Evolutionary conservation across 1,139 yeast genomes (phyloP), one percentile per base, ranked within the genome.

Genomic region (Casaregolazyma lundiana): DNA sequence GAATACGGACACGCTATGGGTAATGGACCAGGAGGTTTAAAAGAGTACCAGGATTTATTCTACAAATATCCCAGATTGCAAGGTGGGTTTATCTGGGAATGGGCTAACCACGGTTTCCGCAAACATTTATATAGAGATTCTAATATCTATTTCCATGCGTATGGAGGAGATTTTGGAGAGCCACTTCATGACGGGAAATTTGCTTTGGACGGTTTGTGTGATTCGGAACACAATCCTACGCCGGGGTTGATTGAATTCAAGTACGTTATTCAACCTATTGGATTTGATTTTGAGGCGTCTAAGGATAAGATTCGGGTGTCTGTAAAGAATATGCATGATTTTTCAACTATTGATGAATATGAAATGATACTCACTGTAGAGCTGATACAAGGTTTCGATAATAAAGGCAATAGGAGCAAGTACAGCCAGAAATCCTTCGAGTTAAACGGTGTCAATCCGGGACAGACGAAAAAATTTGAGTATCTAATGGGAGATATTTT

Each of bases 31-130:
- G 70, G 70, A 2, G 56, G 58, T 4, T 36, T 65, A 37, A 53
- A 56, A 26, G 68, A 66, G 44, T 66, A 66, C 41, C 60, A 58
- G 45, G 66, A 63, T 6, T 48, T 62, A 16, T 65, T 66, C 50
- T 57, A 62, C 41, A 54, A 61, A 43, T 50, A 62, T 38, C 51
- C 50, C 2, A 50, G 61, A 8, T 47, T 62, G 17, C 70, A 65
- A 45, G 70, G 70, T n/a, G 70, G 70, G 5, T 65, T 64, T 46
- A 53, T 66, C 30, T 66, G 70, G 70, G 70, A 66, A 48, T 66
- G 70, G 70, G 65, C 65, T 7, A 65, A 65, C 45, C 70, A 66
- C 47, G 70, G 70, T 3, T 41, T 66, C 11, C 44, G 24, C 32
- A 47, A 29, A 45, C 53, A 42, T 61, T 59, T 13, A 16, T 49